Evolutionary conservation across 768 basidiomycete genomes (phyloP), one percentile per base, ranked within the genome.

Genomic region (Boletus sp.): DNA sequence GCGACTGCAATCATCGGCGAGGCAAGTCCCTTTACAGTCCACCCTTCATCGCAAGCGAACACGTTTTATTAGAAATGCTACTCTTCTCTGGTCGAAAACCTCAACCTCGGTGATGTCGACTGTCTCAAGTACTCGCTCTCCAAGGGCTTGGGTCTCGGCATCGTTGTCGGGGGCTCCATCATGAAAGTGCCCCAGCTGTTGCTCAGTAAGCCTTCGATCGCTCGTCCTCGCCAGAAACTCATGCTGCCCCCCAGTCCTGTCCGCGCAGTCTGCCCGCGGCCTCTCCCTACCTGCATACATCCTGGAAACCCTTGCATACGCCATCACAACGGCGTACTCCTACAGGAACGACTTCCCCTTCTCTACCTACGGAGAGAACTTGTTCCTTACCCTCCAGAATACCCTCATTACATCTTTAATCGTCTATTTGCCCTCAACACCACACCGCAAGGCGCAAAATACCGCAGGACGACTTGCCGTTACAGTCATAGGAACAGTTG

Each of bases 151-250:
- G 95, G 97, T 0, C 73, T 99, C 15, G 96, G 88, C 0, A 95
- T 98, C 47, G 94, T 98, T 40, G 76, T 90, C 1, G 96, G 90
- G 39, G 95, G 95, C 0, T 85, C 88, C 3, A 90, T 99, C 57
- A 90, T 99, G 85, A 99, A 99, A 72, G 82, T 98, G 3, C 96
- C 96, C 1, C 96, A 98, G 68, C 76, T 97, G n/a, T 63, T 90
- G 29, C 80, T 93, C 50, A 91, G 90, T 91, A 62, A 65, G 89
- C 50, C 13, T 8, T 33, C 11, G 33, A 21, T 55, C 17, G 38
- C 39, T 25, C 5, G 15, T 27, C 21, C 14, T 7, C 15, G 13
- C 19, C 48, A 0, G 10, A 32, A 33, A 15, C 48, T 60, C 19
- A 62, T 38, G 7, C 44, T 13, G 6, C 19, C 23, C 19, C 23